Base-by-base conservation (phyloP, 2,329 filamentous ascomycete genomes). In the Pseudocercospora pini-densiflorae region DNA sequence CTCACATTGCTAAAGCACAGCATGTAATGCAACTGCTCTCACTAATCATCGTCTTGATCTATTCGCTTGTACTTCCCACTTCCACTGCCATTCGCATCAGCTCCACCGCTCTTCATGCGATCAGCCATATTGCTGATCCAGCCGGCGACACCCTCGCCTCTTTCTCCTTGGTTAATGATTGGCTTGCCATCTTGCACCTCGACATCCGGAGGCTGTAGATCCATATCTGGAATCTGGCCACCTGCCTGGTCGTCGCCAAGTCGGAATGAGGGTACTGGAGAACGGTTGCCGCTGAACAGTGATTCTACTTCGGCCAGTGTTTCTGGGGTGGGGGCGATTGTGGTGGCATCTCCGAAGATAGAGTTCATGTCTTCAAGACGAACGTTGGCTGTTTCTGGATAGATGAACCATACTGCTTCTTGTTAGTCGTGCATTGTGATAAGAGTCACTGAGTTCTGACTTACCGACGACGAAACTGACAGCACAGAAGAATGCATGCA, bases 401-500 rank as follows among this genome's bases (percentile, higher is more conserved):
- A 99, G 72, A 97, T 88, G 81, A 98, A 98, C 81, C 94, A 99
- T 7, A 99, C 95, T 97, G 76, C 23, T 14, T 43, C 21, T 2
- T 54, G 65, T 71, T 49, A 72, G 70, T 53, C 33, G 19, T 47
- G 27, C 24, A 3, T 19, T 29, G 19, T 31, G 4, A 6, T 14
- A 4, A n/a, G 40, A 5, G 7, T 19, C 40, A 27, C 21, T 62
- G 5, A n/a, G 3, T 43, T 45, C 24, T 31, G 8, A 86, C 92
- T 87, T 85, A 97, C 94, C 95, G 81, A 98, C 89, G 64, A 99
- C 91, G 77, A 99, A 97, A 86, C 93, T 97, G 71, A 90, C 89
- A 61, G 92, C 93, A 78, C 95, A 99, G 83, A 97, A 98, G 79
- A 98, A 97, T 1, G 95, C 95, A 79, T 99, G 95, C 16, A 99